Percentiles rank a stretch among this genome's conserved stretches.
These are phyloP conservation scores for Oropetium thomaeum DNA, from an alignment of 176 grass and related monocot species.

Conservation along the genomic window DNA sequence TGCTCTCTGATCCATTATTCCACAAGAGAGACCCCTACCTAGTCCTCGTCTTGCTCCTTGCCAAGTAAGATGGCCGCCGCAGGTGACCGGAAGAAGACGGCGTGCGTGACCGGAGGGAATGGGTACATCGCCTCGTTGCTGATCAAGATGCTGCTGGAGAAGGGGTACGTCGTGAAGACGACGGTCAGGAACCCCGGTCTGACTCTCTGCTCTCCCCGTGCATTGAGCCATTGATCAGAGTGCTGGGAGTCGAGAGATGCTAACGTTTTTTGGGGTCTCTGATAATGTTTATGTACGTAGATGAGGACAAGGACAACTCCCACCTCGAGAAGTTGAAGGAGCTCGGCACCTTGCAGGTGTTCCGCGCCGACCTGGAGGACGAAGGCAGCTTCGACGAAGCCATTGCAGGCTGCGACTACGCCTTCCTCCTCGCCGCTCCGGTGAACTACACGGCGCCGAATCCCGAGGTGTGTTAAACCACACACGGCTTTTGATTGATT, in stretches of 20 bases:
- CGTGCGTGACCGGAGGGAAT: slow-evolving; percentile 76
- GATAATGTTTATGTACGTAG: slow-evolving; percentile 15
- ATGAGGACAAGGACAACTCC: slow-evolving; percentile 26
- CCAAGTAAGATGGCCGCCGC: background rate
- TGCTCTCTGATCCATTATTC: background rate
- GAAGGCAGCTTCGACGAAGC: slow-evolving; percentile 69
- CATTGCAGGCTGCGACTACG: slow-evolving; percentile 49
- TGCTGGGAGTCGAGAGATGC: background rate
- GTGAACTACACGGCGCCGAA: slow-evolving; percentile 41
- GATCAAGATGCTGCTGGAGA: slow-evolving; percentile 62
- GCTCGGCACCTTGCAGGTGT: slow-evolving; percentile 23
- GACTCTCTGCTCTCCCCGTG: background rate
- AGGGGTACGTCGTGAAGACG: slow-evolving; percentile 61
- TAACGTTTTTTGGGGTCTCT: background rate
- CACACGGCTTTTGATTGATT: too few relatives aligned
- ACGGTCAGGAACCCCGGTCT: slow-evolving; percentile 73
- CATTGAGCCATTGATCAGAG: too few relatives aligned
- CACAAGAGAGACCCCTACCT: background rate
- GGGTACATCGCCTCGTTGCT: slow-evolving; percentile 59
- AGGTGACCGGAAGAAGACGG: slow-evolving; percentile 25
- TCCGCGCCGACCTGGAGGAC: slow-evolving; percentile 40
- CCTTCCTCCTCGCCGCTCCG: slow-evolving; percentile 64
- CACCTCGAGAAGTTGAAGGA: background rate
- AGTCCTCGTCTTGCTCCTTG: background rate
- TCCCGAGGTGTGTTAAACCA: slow-evolving; percentile 59